Evolutionary conservation across 768 basidiomycete species (phyloP), one percentile per base, ranked within the genome.

Genomic region (Pholiota molesta): DNA sequence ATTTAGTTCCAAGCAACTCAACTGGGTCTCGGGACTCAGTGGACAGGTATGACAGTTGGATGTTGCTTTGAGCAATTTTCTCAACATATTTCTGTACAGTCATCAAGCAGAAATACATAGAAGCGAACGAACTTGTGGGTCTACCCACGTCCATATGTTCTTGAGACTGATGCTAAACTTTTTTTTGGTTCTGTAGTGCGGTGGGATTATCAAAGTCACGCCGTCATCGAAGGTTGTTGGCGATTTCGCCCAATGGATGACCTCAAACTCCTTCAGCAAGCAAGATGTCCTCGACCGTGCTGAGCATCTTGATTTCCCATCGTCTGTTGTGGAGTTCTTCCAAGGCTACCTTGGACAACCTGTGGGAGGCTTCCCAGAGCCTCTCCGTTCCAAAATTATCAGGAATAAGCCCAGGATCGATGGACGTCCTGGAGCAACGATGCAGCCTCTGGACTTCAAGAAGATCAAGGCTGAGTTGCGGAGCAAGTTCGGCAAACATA

Each of bases 171-270:
- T 29, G 55, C 52, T 52, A 17, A 47, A 19, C 9, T n/a, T 53
- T 55, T 53, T 55, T 53, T 35, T 44, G 31, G 13, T 57, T 29
- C 44, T 55, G 23, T 55, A 95, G 89, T 99, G 97, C 74, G 97
- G 97, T 51, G 95, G 98, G 68, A 91, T 99, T 74, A 90, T 99
- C 83, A 99, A 99, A 84, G 97, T 99, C 68, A 99, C 97, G 26
- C 97, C 97, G 31, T 97, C 97, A 13, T 99, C 97, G 45, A 99
- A 99, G 81, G 94, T 97, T 52, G 96, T 98, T 53, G 97, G 97
- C 26, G 97, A 99, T 80, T 97, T 99, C 77, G 97, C 97, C 17
- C 97, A 99, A 77, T 97, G 92, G 91, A 96, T 98, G 95, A 96
- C 95, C 37, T 92, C 93, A 66, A 99, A 99, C 82, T 87, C 88